Evolutionary conservation across 192 early-diverging fungal species (phyloP).

Genomic region (Chytriomyces sp.): DNA sequence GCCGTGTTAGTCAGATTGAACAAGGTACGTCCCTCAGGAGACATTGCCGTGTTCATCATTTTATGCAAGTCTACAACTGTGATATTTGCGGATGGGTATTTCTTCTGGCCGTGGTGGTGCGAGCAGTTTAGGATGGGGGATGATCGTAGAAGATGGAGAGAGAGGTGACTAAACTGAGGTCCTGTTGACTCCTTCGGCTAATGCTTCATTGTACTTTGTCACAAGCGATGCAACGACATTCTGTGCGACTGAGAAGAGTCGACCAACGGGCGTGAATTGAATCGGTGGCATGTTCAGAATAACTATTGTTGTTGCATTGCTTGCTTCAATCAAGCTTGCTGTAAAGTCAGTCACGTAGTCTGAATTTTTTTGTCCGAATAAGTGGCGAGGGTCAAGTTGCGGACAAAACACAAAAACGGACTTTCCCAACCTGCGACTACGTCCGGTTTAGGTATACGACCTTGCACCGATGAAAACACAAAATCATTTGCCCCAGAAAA

Average conservation of each 20-base stretch:
- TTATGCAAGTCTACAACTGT: background rate
- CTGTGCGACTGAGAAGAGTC: background rate
- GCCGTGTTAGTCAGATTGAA: background rate
- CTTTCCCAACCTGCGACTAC: background rate
- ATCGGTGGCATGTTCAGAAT: background rate
- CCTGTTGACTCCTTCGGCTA: background rate
- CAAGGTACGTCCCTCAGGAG: background rate
- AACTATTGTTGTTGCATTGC: background rate
- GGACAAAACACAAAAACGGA: background rate
- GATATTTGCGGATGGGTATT: background rate
- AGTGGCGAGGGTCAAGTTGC: background rate
- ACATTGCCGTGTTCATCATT: background rate
- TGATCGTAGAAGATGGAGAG: background rate
- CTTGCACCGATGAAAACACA: background rate
- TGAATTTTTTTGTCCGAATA: no score
- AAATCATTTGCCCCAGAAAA: conserved; percentile 7
- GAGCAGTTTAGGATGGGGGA: background rate
- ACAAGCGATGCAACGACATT: background rate
- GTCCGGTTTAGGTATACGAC: background rate
- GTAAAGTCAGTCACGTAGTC: no score
- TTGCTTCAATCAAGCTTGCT: background rate
- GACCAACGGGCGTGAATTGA: background rate
- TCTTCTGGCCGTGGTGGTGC: background rate
- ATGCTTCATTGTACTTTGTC: background rate
- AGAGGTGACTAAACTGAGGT: background rate